Evolutionary conservation across 805 yeast genomes (phyloP).

Genomic region (Wickerhamomyces ciferrii): DNA sequence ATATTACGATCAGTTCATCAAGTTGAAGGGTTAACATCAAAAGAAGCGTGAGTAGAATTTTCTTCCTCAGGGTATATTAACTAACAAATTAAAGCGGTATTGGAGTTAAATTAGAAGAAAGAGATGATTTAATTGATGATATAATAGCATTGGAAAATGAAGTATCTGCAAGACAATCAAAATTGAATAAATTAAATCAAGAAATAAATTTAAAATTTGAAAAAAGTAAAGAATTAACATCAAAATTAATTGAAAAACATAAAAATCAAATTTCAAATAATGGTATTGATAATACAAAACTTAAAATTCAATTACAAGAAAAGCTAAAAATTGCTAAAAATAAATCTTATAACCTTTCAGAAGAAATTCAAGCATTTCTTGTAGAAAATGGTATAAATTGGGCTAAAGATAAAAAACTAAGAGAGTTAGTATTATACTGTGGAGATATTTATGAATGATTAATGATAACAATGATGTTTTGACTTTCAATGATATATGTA

Average conservation of each 20-base stretch:
- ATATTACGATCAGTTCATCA: constrained; percentile 19
- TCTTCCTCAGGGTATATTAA: not conserved
- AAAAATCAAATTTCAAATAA: not conserved
- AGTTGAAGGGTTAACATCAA: constrained; percentile 16
- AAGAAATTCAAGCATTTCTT: constrained; percentile 23
- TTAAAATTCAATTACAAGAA: not conserved
- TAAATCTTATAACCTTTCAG: constrained; percentile 6
- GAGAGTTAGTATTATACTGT: constrained; percentile 14
- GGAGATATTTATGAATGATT: constrained; percentile 6
- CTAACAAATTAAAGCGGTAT: not conserved
- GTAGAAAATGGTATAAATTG: constrained; percentile 30
- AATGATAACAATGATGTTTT: not conserved
- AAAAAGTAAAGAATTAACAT: constrained; percentile 1
- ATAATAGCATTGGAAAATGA: constrained; percentile 3
- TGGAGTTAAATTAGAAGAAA: constrained; percentile 3
- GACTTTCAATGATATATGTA: no score
- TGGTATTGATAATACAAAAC: not conserved
- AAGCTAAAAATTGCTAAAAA: constrained; percentile 3
- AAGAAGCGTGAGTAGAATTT: constrained; percentile 9
- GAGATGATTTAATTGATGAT: constrained; percentile 11
- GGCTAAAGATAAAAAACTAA: constrained; percentile 22
- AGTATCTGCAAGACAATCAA: not conserved
- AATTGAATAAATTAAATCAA: not conserved
- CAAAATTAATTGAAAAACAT: not conserved
- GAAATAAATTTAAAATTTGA: not conserved